Evolutionary conservation across 352 stramenopile genomes (phyloP).

Genomic region (Plasmopara viticola): DNA sequence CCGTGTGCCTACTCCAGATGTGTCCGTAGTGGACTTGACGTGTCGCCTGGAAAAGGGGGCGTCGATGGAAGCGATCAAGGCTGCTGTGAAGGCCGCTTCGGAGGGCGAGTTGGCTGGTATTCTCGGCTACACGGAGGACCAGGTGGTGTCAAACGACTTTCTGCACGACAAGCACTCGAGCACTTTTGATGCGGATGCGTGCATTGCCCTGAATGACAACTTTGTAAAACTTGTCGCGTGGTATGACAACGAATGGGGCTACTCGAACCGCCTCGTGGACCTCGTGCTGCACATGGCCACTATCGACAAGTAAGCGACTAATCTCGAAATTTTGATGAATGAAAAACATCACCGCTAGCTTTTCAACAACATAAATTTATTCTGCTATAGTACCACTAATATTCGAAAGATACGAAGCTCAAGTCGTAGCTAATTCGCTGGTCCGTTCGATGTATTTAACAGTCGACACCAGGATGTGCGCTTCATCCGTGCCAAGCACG

Average conservation of each 20-base stretch:
- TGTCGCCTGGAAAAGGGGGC: constrained; percentile 79
- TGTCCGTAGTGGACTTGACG: constrained; percentile 88
- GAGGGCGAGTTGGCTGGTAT: constrained; percentile 95
- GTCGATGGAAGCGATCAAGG: constrained; percentile 98
- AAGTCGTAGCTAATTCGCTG: no score
- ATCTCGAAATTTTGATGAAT: no score
- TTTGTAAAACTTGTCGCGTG: constrained; percentile 99
- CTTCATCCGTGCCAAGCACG: no score
- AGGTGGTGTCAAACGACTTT: constrained; percentile 97
- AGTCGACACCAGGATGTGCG: no score
- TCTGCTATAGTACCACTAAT: no score
- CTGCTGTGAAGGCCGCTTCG: constrained; percentile 90
- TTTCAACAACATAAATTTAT: no score
- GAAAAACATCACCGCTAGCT: no score
- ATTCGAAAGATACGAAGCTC: no score
- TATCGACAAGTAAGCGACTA: constrained; percentile 24
- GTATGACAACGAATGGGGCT: constrained; percentile 99
- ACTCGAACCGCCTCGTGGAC: constrained; percentile 96
- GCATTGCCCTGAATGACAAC: constrained; percentile 96
- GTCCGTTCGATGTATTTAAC: no score
- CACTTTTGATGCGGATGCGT: constrained; percentile 96
- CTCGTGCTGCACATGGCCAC: constrained; percentile 94
- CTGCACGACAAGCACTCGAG: constrained; percentile 93
- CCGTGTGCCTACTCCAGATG: constrained; percentile 85
- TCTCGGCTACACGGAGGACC: constrained; percentile 97